Base-by-base conservation (phyloP, 2,329 filamentous ascomycete species). In the Nemania bipapillata region DNA sequence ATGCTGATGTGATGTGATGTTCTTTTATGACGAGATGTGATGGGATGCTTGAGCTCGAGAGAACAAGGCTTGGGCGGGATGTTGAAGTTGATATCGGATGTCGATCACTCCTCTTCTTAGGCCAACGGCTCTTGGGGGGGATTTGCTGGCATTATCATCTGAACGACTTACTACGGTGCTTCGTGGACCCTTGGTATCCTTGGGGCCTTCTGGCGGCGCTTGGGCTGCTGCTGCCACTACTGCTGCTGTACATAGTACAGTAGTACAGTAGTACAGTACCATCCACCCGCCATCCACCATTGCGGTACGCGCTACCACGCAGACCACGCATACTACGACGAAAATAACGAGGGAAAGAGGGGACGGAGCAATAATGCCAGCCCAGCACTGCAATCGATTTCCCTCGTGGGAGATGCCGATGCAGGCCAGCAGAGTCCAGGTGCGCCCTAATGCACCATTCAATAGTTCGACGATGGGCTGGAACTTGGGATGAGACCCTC, bases 401-500 rank as follows among this genome's bases (percentile, higher is more conserved):
- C 63, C 66, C 67, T 69, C 66, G 60, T 71, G 69, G 69, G 64
- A 68, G 69, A 61, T 68, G 65, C 70, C 70, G 62, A 70, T 68
- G 70, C 70, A 62, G 63, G 61, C 70, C 63, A 66, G 60, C 62
- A 37, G 15, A 66, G 63, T 63, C 65, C 63, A 66, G 66, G 52
- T 70, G 60, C 50, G 65, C 67, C 67, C 70, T 73, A 73, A 73
- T 73, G 71, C 71, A 73, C 60, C 65, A 69, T 72, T 61, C 71
- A 73, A 73, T 73, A 73, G 71, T 73, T 64, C 60, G 64, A 70
- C 68, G 65, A 70, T 64, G 67, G 70, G 70, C 67, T 71, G 69
- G 69, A 67, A 64, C 66, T 70, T 66, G 64, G 53, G 56, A 67
- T 58, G 47, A 62, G 62, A 57, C 69, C 66, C 63, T 69, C 66